Percentiles rank a stretch among this genome's conserved stretches.
phyloP scores from a whole-genome alignment of 2,329 filamentous ascomycete genomes.

The Ceratocystis huliohia region DNA sequence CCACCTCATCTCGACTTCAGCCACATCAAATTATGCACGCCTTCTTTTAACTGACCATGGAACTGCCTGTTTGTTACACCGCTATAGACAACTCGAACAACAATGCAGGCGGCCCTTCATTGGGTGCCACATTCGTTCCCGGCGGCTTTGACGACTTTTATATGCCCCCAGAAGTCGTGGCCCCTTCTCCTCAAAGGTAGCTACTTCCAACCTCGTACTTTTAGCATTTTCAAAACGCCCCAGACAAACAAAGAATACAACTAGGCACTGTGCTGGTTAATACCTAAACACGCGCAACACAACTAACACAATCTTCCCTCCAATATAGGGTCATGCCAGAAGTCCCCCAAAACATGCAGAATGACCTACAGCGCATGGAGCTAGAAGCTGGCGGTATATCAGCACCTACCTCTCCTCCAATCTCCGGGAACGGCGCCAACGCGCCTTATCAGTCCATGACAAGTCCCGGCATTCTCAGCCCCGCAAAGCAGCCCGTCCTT shows the following conservation, averaged over 20 bases:
- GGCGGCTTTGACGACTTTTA: constrained; percentile 48
- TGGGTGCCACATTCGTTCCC: constrained; percentile 47
- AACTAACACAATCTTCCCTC: constrained; percentile 15
- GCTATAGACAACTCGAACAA: constrained; percentile 12
- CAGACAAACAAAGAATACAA: neutral
- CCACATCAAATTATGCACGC: too few relatives aligned
- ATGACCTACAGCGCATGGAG: constrained; percentile 84
- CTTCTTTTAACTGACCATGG: constrained; percentile 12
- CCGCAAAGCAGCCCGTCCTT: constrained; percentile 15
- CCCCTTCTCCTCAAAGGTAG: constrained; percentile 46
- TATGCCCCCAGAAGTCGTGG: constrained; percentile 44
- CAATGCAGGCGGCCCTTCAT: constrained; percentile 19
- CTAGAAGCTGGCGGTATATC: constrained; percentile 46
- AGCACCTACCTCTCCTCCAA: constrained; percentile 31
- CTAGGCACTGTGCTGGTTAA: neutral
- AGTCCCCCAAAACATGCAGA: constrained; percentile 92
- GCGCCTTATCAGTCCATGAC: constrained; percentile 31
- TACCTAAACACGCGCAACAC: neutral
- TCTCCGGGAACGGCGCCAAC: constrained; percentile 25
- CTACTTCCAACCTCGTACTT: constrained; percentile 24
- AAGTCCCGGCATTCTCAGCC: constrained; percentile 22
- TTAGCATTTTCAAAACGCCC: neutral
- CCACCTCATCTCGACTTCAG: too few relatives aligned
- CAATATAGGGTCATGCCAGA: constrained; percentile 71
- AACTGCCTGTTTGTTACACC: constrained; percentile 3